A percentile compares a stretch with the other conserved stretches of the same genome.
These are phyloP conservation scores for Teratosphaeria destructans DNA, from an alignment of 2,329 filamentous ascomycete species.

Conservation along the genomic window DNA sequence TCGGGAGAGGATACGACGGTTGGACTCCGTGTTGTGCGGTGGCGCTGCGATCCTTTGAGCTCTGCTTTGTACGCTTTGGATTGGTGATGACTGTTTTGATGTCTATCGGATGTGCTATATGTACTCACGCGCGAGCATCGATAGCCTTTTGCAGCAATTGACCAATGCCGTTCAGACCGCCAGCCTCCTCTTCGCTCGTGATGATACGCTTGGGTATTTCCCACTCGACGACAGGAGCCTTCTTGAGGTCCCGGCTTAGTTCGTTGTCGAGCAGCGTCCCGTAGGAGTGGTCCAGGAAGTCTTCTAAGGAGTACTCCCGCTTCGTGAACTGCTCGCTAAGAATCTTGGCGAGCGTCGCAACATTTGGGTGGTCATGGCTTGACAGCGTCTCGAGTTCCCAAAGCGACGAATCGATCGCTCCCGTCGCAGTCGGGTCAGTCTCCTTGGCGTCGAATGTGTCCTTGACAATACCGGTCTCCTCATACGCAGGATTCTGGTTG, in stretches of 20 bases:
- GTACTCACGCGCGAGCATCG: background rate
- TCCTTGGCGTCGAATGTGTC: conserved; percentile 74
- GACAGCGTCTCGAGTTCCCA: conserved; percentile 93
- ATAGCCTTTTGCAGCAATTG: conserved; percentile 1
- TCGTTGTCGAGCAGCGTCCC: conserved; percentile 77
- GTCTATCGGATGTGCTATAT: background rate
- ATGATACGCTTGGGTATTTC: conserved; percentile 86
- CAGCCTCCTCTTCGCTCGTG: conserved; percentile 21
- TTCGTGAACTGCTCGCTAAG: conserved; percentile 97
- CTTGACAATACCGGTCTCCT: conserved; percentile 46
- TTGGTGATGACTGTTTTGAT: too few species aligned
- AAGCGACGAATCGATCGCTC: conserved; percentile 81
- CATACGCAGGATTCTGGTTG: conserved; percentile 18
- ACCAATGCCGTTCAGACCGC: conserved; percentile 4
- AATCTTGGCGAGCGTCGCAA: conserved; percentile 86
- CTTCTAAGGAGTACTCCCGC: conserved; percentile 85
- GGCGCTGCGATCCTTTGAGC: too few species aligned
- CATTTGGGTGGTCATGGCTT: conserved; percentile 92
- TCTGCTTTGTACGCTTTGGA: too few species aligned
- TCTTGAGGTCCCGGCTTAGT: conserved; percentile 67
- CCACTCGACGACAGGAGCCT: conserved; percentile 86
- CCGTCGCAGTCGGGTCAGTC: conserved; percentile 70
- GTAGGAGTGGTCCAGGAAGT: conserved; percentile 94
- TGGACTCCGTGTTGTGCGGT: too few species aligned
- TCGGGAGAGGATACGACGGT: too few species aligned